Base-by-base conservation (phyloP, 1,284 basidiomycete species). In the Peniophora sp. region DNA sequence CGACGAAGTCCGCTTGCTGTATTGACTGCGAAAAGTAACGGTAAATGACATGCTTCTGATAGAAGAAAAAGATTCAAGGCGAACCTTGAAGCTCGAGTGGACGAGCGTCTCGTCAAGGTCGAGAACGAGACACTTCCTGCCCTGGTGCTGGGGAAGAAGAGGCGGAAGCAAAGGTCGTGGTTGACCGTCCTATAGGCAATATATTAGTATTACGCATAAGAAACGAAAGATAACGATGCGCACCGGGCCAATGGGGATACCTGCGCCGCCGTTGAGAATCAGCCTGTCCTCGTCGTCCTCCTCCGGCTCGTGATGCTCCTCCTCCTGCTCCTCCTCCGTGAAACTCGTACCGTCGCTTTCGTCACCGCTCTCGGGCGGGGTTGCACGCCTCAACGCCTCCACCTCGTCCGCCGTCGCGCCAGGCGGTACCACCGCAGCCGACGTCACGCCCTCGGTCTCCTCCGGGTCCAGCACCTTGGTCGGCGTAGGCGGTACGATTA, bases 71-170 rank as follows among this genome's bases (percentile, higher is more conserved):
- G 25, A 22, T 23, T 19, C 12, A 35, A 45, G 6, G 59, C 73
- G 41, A 52, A 90, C 91, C 78, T 92, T 93, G 76, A 94, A 92
- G 64, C 88, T 91, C 64, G 87, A 89, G 70, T 98, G 96, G 19
- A 98, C 85, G 32, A 98, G 73, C 1, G 95, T 98, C 69, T 98
- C 96, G 60, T 98, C 95, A 43, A 98, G 75, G 71, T 98, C 96
- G 19, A 98, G 78, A 36, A 98, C 93, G 6, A 94, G 74, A 61
- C 95, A 97, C 70, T 97, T 98, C 52, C 92, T 77, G 16, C 92
- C 92, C 17, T 70, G 75, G 59, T 95, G 89, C 22, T 83, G 77
- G 11, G 80, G 76, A 1, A 79, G 70, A 55, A 97, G 73, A 14
- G 86, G 83, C 3, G 90, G 90, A 8, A 98, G 67, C 17, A 98